These are phyloP conservation scores for Prunus davidiana DNA, from an alignment of 306 rosid species.

Conservation along the genomic window DNA sequence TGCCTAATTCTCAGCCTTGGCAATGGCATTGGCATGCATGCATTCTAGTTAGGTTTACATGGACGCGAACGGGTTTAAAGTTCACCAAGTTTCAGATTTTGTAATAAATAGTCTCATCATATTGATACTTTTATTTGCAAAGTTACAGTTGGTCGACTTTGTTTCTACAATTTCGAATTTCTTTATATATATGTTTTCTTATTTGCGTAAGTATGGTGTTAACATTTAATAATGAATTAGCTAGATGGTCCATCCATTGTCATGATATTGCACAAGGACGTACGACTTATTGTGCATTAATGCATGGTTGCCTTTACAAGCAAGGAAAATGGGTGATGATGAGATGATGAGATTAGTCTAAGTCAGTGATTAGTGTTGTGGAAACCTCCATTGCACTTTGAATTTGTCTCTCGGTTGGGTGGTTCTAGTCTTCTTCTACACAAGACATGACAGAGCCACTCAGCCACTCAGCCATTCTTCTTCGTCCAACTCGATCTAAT, in stretches of 20 bases:
- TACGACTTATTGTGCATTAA: not conserved
- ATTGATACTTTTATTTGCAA: too few relatives aligned
- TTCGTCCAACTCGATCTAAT: too few relatives aligned
- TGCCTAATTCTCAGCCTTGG: not conserved
- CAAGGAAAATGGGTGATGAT: not conserved
- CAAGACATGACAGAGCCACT: too few relatives aligned
- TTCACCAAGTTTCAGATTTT: slow-evolving; percentile 3
- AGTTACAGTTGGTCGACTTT: too few relatives aligned
- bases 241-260: too few relatives aligned
- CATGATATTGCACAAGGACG: not conserved
- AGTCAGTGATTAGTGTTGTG: not conserved
- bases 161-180: not conserved
- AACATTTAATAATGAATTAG: too few relatives aligned
- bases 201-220: too few relatives aligned
- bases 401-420: too few relatives aligned
- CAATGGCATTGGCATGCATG: too few relatives aligned
- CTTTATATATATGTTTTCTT: not conserved
- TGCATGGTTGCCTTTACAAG: not conserved
- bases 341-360: too few relatives aligned
- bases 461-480: too few relatives aligned
- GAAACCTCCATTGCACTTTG: not conserved
- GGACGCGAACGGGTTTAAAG: not conserved
- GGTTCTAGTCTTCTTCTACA: too few relatives aligned
- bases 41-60: not conserved
- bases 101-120: not conserved